Base-by-base conservation (phyloP, 1,284 basidiomycete genomes). In the Meira miltonrushii region DNA sequence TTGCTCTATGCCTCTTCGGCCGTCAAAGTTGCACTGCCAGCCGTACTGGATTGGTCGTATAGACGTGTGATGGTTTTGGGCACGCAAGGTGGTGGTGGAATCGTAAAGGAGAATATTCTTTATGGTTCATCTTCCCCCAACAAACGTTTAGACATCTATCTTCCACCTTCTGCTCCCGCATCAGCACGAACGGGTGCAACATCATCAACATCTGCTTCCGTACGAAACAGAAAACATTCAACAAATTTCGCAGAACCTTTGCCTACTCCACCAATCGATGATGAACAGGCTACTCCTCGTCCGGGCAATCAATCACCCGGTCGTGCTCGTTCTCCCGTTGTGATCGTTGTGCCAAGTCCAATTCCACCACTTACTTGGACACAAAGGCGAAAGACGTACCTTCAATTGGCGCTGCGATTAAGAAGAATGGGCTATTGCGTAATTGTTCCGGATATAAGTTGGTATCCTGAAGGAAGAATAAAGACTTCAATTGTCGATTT, bases 381-480 rank as follows among this genome's bases (percentile, higher is more conserved):
- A 28, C 19, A 46, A 39, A 61, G 43, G 53, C 54, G 64, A 39
- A 62, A 72, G 47, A 54, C 71, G 12, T 78, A 74, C 52, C 66
- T 79, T 1, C 77, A 77, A 55, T 67, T 80, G 39, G 79, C 79
- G 0, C 69, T 77, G 10, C 69, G 74, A 0, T 58, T 80, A 15
- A 68, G 77, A 1, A 58, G 72, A n/a, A 65, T 77, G 55, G 79
- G 79, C 12, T 75, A 77, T 58, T 72, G 75, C 56, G 79, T 80
- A 49, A 68, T 80, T 17, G 70, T 80, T 0, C 78, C 79, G 13
- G 71, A 79, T 38, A 67, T 80, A 69, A 75, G 71, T 12, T 74
- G 72, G 58, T 80, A 73, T 41, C 77, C 79, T 0, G 65, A 74
- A 40, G 70, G 66, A 23, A 63, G 75, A 46, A 73, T 75, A 59